Percentiles rank a stretch among this genome's conserved stretches.
Evolutionary conservation across 2,329 filamentous ascomycete genomes (phyloP).

Genomic region (Cladosporium velox): DNA sequence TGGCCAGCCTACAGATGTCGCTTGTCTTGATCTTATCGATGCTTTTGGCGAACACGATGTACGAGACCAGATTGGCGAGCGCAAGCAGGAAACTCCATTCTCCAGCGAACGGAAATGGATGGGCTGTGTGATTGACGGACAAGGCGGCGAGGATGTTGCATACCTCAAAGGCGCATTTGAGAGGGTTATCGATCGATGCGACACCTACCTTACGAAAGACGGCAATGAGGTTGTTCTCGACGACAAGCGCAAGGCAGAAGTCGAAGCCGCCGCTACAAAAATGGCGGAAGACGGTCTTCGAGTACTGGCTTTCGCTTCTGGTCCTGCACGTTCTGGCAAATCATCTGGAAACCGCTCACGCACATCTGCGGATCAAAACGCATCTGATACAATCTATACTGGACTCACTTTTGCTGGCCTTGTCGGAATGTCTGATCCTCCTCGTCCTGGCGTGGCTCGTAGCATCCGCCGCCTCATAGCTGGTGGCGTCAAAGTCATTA

Average conservation of each 20-base stretch:
- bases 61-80: conserved; percentile 78
- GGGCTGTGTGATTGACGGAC: conserved; percentile 77
- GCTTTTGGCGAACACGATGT: conserved; percentile 89
- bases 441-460: conserved; percentile 82
- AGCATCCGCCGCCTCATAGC: conserved; percentile 89
- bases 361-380: conserved; percentile 32
- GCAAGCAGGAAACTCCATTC: conserved; percentile 85
- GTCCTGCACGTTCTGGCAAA: conserved; percentile 52
- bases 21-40: conserved; percentile 92
- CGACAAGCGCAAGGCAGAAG: conserved; percentile 70
- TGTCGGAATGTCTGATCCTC: conserved; percentile 97
- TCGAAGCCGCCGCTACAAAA: conserved; percentile 73
- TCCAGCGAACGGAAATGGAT: conserved; percentile 99
- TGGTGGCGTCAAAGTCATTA: conserved; percentile 94
- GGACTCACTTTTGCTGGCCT: conserved; percentile 87
- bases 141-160: conserved; percentile 71
- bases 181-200: conserved; percentile 79
- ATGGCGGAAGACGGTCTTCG: conserved; percentile 90
- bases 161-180: conserved; percentile 97
- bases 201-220: conserved; percentile 84
- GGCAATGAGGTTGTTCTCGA: conserved; percentile 86
- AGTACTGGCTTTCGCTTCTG: conserved; percentile 91
- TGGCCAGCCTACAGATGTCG: conserved; percentile 94
- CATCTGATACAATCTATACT: conserved; percentile 59
- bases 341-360: conserved; percentile 30